These are phyloP conservation scores for Mycena haematopus DNA, from an alignment of 768 basidiomycete species.

Conservation along the genomic window DNA sequence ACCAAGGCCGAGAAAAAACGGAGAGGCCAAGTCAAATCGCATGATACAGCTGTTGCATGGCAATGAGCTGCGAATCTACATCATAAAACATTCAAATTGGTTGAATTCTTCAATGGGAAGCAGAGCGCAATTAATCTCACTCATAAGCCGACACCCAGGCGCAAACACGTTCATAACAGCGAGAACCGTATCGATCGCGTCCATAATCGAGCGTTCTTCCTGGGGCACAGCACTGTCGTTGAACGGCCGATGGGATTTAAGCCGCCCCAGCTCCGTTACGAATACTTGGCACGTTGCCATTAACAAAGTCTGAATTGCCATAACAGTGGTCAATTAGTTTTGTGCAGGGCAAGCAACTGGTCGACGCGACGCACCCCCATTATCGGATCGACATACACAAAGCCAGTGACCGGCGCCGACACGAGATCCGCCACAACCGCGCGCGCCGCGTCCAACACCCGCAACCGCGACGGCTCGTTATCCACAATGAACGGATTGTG, in stretches of 20 bases:
- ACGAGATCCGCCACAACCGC: constrained; percentile 17
- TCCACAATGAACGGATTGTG: constrained; percentile 34
- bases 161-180: constrained; percentile 28
- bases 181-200: constrained; percentile 23
- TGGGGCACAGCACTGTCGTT: background rate
- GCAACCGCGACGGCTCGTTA: constrained; percentile 11
- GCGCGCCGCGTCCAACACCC: constrained; percentile 17
- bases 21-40: too few species aligned
- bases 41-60: constrained; percentile 21
- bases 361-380: constrained; percentile 22
- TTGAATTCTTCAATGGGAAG: background rate
- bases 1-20: too few species aligned
- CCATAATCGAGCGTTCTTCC: constrained; percentile 15
- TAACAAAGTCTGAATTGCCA: constrained; percentile 12
- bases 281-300: constrained; percentile 32
- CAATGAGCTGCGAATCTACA: constrained; percentile 21
- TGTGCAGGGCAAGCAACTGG: background rate
- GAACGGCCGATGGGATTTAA: constrained; percentile 9
- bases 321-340: background rate
- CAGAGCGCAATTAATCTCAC: too few species aligned
- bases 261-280: constrained; percentile 19
- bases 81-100: too few species aligned
- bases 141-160: constrained; percentile 25
- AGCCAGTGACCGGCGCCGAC: constrained; percentile 9
- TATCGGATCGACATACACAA: constrained; percentile 26